A percentile compares a stretch with the other conserved stretches of the same genome.
These are phyloP conservation scores for Athelia psychrophila DNA, from an alignment of 1,284 basidiomycete species.

Conservation along the genomic window DNA sequence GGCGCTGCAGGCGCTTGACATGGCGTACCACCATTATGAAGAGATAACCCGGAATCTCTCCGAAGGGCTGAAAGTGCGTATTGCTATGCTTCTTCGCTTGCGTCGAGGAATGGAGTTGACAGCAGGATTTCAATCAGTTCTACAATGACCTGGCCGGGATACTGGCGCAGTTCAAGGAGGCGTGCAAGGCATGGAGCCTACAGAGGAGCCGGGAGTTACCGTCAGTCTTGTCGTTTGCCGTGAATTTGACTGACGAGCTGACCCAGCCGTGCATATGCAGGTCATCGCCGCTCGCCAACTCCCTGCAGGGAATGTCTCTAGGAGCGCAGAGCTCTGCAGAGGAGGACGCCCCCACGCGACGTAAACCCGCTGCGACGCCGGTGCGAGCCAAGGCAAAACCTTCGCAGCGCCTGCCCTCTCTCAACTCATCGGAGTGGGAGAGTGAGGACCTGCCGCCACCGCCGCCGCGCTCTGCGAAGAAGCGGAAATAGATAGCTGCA, in stretches of 20 bases:
- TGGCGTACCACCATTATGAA: slow-evolving; percentile 86
- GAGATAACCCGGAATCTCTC: slow-evolving; percentile 85
- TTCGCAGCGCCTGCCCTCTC: slow-evolving; percentile 28
- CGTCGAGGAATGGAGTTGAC: background rate
- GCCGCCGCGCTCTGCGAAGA: slow-evolving; percentile 19
- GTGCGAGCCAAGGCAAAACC: slow-evolving; percentile 17
- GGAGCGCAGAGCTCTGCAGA: slow-evolving; percentile 16
- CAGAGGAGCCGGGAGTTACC: slow-evolving; percentile 65
- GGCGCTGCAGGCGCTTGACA: slow-evolving; percentile 84
- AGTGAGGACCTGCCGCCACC: slow-evolving; percentile 41
- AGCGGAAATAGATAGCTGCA: background rate
- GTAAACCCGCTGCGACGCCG: slow-evolving; percentile 3
- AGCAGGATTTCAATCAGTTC: slow-evolving; percentile 49
- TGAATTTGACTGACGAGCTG: background rate
- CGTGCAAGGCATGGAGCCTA: slow-evolving; percentile 72
- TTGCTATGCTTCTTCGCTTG: slow-evolving; percentile 1
- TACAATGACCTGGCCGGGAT: slow-evolving; percentile 80
- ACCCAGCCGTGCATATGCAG: slow-evolving; percentile 20
- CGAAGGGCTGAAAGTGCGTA: slow-evolving; percentile 79
- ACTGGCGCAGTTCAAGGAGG: slow-evolving; percentile 70
- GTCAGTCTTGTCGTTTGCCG: slow-evolving; percentile 23
- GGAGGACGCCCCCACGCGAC: slow-evolving; percentile 5
- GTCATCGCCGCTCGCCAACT: slow-evolving; percentile 27
- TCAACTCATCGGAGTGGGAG: slow-evolving; percentile 39
- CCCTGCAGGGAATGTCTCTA: slow-evolving; percentile 38